These are phyloP conservation scores for Diaporthe ilicicola DNA, from an alignment of 2,329 filamentous ascomycete genomes.

Conservation along the genomic window DNA sequence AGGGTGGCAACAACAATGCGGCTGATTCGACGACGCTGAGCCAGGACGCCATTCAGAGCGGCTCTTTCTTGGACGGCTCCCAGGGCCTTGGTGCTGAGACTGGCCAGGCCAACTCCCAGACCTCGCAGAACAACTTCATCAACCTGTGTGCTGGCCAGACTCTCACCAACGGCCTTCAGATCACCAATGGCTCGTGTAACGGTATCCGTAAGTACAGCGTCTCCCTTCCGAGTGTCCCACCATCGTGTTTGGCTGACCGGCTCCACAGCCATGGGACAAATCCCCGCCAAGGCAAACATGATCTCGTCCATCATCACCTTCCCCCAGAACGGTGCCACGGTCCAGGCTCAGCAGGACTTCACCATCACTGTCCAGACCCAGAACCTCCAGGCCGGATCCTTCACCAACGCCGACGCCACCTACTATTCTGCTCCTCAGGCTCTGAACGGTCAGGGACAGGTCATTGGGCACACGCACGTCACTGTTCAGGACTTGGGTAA, in stretches of 20 bases:
- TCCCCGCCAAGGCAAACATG: slow-evolving; percentile 63
- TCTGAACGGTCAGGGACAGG: slow-evolving; percentile 55
- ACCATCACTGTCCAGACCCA: slow-evolving; percentile 58
- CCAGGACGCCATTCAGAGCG: slow-evolving; percentile 44
- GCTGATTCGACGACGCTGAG: slow-evolving; percentile 38
- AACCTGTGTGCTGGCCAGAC: slow-evolving; percentile 66
- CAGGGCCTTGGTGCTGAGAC: slow-evolving; percentile 39
- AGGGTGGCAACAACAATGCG: slow-evolving; percentile 28
- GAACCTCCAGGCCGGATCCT: slow-evolving; percentile 64
- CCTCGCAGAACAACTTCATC: slow-evolving; percentile 64
- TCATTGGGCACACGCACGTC: slow-evolving; percentile 69
- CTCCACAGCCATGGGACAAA: slow-evolving; percentile 64
- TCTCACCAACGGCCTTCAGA: slow-evolving; percentile 69
- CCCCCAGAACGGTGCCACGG: slow-evolving; percentile 60
- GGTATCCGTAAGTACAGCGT: slow-evolving; percentile 59
- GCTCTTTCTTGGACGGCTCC: slow-evolving; percentile 46
- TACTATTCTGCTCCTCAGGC: slow-evolving; percentile 70
- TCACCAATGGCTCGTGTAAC: slow-evolving; percentile 69
- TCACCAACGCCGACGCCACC: slow-evolving; percentile 67
- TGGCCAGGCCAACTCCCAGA: slow-evolving; percentile 26
- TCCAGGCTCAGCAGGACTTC: slow-evolving; percentile 59
- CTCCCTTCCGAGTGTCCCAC: no score
- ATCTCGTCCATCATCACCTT: slow-evolving; percentile 63
- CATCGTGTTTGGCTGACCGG: slow-evolving; percentile 32
- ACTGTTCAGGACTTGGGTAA: slow-evolving; percentile 65